Percentiles rank a stretch among this genome's conserved stretches.
Evolutionary conservation across 257 asterid species (phyloP).

Genomic region (Solanum etuberosum): DNA sequence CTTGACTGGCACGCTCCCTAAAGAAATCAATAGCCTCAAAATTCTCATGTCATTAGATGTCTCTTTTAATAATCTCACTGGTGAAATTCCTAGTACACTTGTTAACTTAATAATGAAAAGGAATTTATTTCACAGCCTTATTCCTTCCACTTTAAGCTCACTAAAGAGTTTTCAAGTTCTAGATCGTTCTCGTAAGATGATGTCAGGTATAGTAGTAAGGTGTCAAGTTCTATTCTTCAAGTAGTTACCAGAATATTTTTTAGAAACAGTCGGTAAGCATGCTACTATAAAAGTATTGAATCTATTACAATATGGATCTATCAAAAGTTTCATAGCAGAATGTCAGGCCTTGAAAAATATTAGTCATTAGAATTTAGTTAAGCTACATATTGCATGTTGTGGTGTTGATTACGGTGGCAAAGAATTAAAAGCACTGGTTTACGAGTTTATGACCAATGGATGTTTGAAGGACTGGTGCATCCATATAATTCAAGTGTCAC

Average conservation of each 20-base stretch:
- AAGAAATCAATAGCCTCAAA: background rate
- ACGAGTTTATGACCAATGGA: conserved; percentile 16
- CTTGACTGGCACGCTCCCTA: conserved; percentile 1
- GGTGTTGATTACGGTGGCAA: conserved; percentile 15
- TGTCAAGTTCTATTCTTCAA: no score
- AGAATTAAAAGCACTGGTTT: conserved; percentile 27
- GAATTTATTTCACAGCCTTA: background rate
- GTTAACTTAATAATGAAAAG: background rate
- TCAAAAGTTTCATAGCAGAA: conserved; percentile 22
- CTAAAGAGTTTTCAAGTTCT: conserved; percentile 6
- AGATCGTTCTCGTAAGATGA: conserved; percentile 8
- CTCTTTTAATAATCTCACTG: conserved; percentile 2
- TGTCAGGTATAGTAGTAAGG: background rate
- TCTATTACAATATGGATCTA: conserved; percentile 13
- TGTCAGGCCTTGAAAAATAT: conserved; percentile 13
- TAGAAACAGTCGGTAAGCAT: background rate
- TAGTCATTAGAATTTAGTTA: conserved; percentile 22
- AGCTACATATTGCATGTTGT: conserved; percentile 15
- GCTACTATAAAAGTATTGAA: conserved; percentile 22
- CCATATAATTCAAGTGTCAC: background rate
- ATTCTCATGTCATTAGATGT: background rate
- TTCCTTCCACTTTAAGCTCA: conserved; percentile 5
- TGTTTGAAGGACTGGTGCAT: conserved; percentile 23
- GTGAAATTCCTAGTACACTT: conserved; percentile 3
- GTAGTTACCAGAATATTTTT: conserved; percentile 8